phyloP scores from a whole-genome alignment of 495 filamentous ascomycete species.

The Penicillium psychrofluorescens region DNA sequence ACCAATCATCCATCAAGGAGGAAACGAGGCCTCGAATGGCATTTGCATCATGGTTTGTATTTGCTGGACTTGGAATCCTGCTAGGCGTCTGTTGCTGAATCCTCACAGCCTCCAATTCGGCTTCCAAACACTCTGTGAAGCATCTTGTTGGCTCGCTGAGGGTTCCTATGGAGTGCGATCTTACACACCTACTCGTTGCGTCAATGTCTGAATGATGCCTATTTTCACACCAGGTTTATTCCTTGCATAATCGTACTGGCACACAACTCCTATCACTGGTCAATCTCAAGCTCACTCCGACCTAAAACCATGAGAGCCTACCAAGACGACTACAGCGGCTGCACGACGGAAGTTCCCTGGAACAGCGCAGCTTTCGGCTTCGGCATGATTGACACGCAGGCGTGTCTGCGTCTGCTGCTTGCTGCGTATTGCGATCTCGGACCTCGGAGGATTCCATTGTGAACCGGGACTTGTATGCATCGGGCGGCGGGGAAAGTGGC shows the following conservation, averaged over 20 bases:
- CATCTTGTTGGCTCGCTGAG: too few species aligned
- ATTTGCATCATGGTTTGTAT: neutral
- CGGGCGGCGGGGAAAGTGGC: too few species aligned
- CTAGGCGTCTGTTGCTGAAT: neutral
- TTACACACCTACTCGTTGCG: neutral
- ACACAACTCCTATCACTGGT: neutral
- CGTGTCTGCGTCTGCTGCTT: neutral
- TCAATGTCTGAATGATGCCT: slow-evolving; percentile 1
- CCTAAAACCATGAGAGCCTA: neutral
- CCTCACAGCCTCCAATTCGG: neutral
- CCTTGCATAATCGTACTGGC: slow-evolving; percentile 1
- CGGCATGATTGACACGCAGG: slow-evolving; percentile 7
- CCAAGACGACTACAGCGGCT: slow-evolving; percentile 18
- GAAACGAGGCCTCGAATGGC: neutral
- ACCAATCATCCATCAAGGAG: slow-evolving; percentile 1
- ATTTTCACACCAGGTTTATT: slow-evolving; percentile 2
- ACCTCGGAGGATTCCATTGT: too few species aligned
- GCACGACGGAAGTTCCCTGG: slow-evolving; percentile 42
- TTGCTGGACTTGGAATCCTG: neutral
- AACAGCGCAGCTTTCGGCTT: slow-evolving; percentile 13
- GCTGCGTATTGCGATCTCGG: neutral
- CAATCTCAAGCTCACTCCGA: too few species aligned
- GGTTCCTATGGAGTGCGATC: too few species aligned
- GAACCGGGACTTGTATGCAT: too few species aligned
- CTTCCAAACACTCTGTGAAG: neutral